Conservation (phyloP, 2,329 filamentous ascomycete genomes). For the Claviceps sorghi region DNA sequence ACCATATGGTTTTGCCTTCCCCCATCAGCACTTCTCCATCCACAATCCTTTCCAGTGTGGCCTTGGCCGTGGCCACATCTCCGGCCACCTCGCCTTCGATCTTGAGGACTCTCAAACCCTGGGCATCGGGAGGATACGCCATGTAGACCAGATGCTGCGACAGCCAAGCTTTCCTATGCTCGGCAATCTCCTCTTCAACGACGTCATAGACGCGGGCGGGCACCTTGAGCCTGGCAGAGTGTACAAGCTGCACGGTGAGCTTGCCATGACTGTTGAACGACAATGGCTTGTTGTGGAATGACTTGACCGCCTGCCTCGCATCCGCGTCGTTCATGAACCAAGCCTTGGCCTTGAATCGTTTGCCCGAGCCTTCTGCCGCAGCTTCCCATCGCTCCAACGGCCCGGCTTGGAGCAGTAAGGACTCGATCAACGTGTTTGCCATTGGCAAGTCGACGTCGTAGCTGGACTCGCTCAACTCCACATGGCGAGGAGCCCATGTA, state of each 20-base stretch:
- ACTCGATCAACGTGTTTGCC: conserved; percentile 12
- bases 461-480: conserved; percentile 10
- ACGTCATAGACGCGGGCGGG: conserved; percentile 18
- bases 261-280: conserved; percentile 17
- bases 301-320: conserved; percentile 20
- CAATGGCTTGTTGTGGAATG: conserved; percentile 18
- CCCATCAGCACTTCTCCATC: conserved; percentile 16
- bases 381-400: conserved; percentile 21
- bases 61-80: conserved; percentile 18
- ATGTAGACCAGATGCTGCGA: conserved; percentile 14
- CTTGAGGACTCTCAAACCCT: conserved; percentile 19
- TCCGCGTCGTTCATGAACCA: conserved; percentile 23
- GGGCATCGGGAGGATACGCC: not conserved
- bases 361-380: conserved; percentile 12
- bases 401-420: conserved; percentile 17
- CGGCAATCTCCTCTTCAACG: conserved; percentile 15
- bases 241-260: conserved; percentile 22
- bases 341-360: conserved; percentile 24
- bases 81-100: conserved; percentile 21
- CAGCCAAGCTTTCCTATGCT: conserved; percentile 16
- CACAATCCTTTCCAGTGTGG: conserved; percentile 18
- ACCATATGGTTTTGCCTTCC: conserved; percentile 17
- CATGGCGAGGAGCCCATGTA: not conserved
- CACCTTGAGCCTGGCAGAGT: conserved; percentile 25
- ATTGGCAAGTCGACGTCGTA: conserved; percentile 8